Evolutionary conservation across 176 grass and related monocot species (phyloP), one percentile per base, ranked within the genome.

Genomic region (Rhipidocladum racemiflorum): DNA sequence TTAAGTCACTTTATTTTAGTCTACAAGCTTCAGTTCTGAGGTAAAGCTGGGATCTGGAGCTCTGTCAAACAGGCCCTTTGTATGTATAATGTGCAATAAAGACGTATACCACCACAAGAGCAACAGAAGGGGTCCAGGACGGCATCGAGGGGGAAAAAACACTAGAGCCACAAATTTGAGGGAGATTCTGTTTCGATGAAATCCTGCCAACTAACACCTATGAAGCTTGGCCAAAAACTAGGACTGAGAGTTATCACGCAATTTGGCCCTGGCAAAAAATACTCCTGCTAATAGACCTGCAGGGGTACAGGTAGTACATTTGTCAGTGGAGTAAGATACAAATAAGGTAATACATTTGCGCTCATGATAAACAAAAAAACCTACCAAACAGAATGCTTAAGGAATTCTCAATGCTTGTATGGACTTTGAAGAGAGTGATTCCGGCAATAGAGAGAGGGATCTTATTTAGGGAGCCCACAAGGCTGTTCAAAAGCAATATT

Each of bases 381-480:
- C 13, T 94, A 98, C 95, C 92, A 10, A 94, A 91, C 66, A 97
- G 21, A 84, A 94, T 91, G 63, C 95, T 94, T 18, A 88, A 56
- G 38, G 90, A 88, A 63, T 97, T 97, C 79, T 94, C 75, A 46
- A 97, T 25, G 90, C 95, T 94, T 62, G 95, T 97, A 44, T 75
- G 82, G 12, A 97, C 95, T 51, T 93, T 89, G 79, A 97, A 97
- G 66, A 97, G 86, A 59, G 93, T 29, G 54, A 97, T 92, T 59
- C 92, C 95, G 60, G 88, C 86, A 24, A 97, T 28, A 18, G 95
- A 97, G 32, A 97, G 92, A 74, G 95, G 95, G 68, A 97, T 97
- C 90, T 97, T 97, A 75, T 97, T 97, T 57, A 97, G 74, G 18
- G 95, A 97, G 2, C 92, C 95, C 60, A 97, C 90, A 85, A 97